Evolutionary conservation across 495 filamentous ascomycete genomes (phyloP), one percentile per base, ranked within the genome.

Genomic region (Clavariopsis aquatica): DNA sequence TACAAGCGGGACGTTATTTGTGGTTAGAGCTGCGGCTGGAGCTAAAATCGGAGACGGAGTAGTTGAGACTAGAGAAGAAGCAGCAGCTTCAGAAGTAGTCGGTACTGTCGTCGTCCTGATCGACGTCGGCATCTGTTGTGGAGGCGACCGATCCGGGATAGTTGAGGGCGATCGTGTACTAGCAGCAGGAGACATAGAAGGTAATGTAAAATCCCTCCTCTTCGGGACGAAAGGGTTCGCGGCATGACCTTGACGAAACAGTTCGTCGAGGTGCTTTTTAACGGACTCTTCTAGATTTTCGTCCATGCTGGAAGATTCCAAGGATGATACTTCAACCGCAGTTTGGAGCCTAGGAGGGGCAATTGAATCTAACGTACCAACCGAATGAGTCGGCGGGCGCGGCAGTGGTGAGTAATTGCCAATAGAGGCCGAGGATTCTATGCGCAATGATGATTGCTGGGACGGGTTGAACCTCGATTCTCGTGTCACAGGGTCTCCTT

Each of bases 91-190:
- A 26, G 23, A 22, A 26, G 29, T 47, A 5, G 28, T 19, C 0
- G 52, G 26, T 19, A 57, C 52, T 22, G 29, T 34, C 0, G 29
- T 34, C 0, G 27, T 49, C 13, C 57, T 19, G 5, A 66, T 47
- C 19, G 64, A 61, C 3, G 52, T 61, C 7, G 64, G 57, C 23
- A 36, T 38, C 23, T 46, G 56, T 2, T 20, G 56, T 15, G 8
- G 38, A 13, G 57, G 57, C n/a, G 51, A 24, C 8, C 52, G 64
- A 51, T 66, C 64, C 1, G 64, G 64, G 36, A 66, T 66, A 12
- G 57, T 66, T 0, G 64, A 66, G 10, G 64, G 64, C 1, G 64
- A 66, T 24, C 64, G 15, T 28, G 64, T 61, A 19, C 64, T 49
- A 17, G 55, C 8, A 20, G 26, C 27, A 26, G 57, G 10, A 27